These are phyloP conservation scores for Marsdenia floribunda DNA, from an alignment of 257 asterid species.

Conservation along the genomic window DNA sequence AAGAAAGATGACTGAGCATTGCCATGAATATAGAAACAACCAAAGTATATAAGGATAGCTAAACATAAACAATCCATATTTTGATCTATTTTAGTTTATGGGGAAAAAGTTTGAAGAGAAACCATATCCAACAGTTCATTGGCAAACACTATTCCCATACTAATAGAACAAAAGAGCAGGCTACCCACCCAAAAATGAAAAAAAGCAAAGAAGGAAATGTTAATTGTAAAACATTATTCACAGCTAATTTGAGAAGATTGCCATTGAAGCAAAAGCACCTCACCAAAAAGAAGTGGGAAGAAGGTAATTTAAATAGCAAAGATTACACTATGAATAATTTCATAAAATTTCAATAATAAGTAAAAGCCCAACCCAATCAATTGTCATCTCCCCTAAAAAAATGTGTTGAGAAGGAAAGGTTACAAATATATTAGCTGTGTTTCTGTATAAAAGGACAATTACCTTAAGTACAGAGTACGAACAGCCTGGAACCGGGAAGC, in stretches of 20 bases:
- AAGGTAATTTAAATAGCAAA: too few relatives aligned
- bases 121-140: neutral
- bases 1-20: neutral
- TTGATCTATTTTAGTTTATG: neutral
- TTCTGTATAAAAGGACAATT: slow-evolving; percentile 7
- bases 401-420: neutral
- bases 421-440: neutral
- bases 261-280: too few relatives aligned
- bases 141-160: neutral
- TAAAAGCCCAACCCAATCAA: neutral
- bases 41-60: neutral
- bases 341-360: neutral
- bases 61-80: neutral
- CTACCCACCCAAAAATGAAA: too few relatives aligned
- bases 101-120: neutral
- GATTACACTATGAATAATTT: too few relatives aligned
- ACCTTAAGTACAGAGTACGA: slow-evolving; percentile 53
- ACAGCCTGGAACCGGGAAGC: slow-evolving; percentile 63
- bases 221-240: too few relatives aligned
- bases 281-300: too few relatives aligned
- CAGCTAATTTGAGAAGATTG: too few relatives aligned
- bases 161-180: too few relatives aligned
- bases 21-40: neutral
- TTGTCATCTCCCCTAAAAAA: neutral
- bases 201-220: too few relatives aligned